Percentiles rank a stretch among this genome's conserved stretches.
Evolutionary conservation across 129 eudicot species (phyloP).

Genomic region (Heracleum sosnowskyi): DNA sequence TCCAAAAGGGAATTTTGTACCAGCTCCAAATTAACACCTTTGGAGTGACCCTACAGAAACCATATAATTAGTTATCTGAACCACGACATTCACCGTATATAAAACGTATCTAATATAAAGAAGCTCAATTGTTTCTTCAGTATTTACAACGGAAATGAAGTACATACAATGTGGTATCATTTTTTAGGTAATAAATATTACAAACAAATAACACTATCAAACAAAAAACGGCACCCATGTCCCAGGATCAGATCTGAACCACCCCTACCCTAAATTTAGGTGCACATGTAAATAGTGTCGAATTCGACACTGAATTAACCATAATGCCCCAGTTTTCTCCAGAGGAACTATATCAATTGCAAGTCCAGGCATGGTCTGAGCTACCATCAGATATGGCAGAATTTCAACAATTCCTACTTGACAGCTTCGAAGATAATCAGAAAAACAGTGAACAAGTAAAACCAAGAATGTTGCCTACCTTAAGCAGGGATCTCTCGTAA

Average conservation of each 20-base stretch:
- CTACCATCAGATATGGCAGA: neutral
- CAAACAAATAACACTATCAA: neutral
- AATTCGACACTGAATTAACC: neutral
- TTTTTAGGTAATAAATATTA: neutral
- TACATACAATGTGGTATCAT: neutral
- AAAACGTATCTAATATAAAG: neutral
- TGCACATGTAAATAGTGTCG: neutral
- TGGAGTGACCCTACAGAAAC: conserved; percentile 69
- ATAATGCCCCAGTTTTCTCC: neutral
- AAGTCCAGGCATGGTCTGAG: neutral
- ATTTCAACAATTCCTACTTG: neutral
- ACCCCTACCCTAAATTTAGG: neutral
- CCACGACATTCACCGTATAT: neutral
- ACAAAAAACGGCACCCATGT: neutral
- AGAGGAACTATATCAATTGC: neutral
- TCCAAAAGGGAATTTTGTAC: conserved; percentile 48
- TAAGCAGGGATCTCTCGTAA: conserved; percentile 77
- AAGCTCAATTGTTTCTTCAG: neutral
- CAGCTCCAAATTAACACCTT: conserved; percentile 59
- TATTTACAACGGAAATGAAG: neutral
- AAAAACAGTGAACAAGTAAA: neutral
- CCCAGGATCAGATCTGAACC: neutral
- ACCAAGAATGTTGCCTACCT: conserved; percentile 61
- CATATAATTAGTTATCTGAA: conserved; percentile 1
- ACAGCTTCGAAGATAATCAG: conserved; percentile 10